A percentile compares a stretch with the other conserved stretches of the same genome.
phyloP scores from a whole-genome alignment of 192 early-diverging fungal species.

The Coemansia sp. region DNA sequence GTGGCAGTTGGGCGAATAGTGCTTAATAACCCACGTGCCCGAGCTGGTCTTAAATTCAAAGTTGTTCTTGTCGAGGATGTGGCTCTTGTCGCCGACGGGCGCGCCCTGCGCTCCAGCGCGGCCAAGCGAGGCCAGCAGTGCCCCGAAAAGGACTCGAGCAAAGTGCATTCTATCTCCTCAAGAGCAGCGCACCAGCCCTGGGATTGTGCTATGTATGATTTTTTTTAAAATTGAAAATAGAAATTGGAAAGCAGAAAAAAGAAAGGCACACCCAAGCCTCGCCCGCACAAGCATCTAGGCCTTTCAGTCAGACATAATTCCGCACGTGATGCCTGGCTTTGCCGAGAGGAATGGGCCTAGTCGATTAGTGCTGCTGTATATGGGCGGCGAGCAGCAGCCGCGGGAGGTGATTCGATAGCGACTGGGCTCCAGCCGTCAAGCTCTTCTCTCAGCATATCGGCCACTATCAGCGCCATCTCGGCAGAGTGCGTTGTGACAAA shows the following conservation, averaged over 20 bases:
- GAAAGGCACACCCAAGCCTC: background rate
- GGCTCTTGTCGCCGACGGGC: constrained; percentile 45
- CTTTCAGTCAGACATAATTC: background rate
- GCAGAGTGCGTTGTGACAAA: constrained; percentile 60
- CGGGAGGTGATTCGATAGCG: background rate
- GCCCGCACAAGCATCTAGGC: background rate
- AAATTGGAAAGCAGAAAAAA: background rate
- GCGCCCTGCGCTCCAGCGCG: constrained; percentile 22
- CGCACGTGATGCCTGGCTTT: background rate
- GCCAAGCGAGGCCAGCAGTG: constrained; percentile 12
- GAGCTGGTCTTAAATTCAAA: constrained; percentile 48
- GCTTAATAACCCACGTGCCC: constrained; percentile 78
- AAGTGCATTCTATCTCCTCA: constrained; percentile 17
- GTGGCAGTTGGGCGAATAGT: constrained; percentile 80
- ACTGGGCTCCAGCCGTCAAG: constrained; percentile 6
- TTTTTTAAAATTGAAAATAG: background rate
- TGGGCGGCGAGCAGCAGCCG: background rate
- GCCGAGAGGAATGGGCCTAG: background rate
- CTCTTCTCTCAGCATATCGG: constrained; percentile 29
- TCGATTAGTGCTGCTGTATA: background rate
- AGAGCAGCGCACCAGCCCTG: background rate
- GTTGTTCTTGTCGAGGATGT: constrained; percentile 39
- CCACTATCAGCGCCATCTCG: constrained; percentile 36
- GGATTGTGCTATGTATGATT: background rate
- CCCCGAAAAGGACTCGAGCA: constrained; percentile 6